These are phyloP conservation scores for Talaromyces sp. DNA, from an alignment of 2,329 filamentous ascomycete genomes.

Conservation along the genomic window DNA sequence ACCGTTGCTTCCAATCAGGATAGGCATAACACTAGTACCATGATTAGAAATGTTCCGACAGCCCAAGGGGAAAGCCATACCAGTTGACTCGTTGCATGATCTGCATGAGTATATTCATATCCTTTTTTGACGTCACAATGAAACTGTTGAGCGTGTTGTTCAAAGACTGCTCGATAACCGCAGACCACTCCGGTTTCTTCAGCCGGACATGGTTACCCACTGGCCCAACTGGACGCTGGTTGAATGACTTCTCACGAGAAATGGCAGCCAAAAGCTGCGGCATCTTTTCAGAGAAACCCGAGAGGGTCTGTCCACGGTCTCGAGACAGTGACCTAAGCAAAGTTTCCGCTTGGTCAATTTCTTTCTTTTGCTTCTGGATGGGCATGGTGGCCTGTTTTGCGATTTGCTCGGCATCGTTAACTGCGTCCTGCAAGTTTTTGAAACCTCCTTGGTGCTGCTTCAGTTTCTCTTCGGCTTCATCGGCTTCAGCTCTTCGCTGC, in stretches of 20 bases:
- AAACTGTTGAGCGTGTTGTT: conserved; percentile 72
- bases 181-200: conserved; percentile 76
- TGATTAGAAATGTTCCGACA: conserved; percentile 21
- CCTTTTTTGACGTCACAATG: conserved; percentile 73
- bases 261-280: conserved; percentile 67
- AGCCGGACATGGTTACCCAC: conserved; percentile 76
- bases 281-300: conserved; percentile 65
- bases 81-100: conserved; percentile 64
- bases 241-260: conserved; percentile 66
- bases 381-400: conserved; percentile 27
- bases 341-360: conserved; percentile 55
- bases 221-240: conserved; percentile 74
- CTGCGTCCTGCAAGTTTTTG: conserved; percentile 36
- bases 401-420: conserved; percentile 37
- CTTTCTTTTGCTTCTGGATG: conserved; percentile 50
- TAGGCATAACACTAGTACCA: conserved; percentile 49
- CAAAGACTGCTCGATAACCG: conserved; percentile 74
- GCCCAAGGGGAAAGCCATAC: conserved; percentile 32
- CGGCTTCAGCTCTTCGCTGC: conserved; percentile 54
- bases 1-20: conserved; percentile 63
- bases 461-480: conserved; percentile 46
- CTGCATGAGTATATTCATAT: conserved; percentile 66
- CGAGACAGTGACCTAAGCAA: conserved; percentile 54
- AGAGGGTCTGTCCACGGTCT: conserved; percentile 60
- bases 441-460: conserved; percentile 42